Base-by-base conservation (phyloP, 2,329 filamentous ascomycete genomes). In the Colletotrichum tabaci region DNA sequence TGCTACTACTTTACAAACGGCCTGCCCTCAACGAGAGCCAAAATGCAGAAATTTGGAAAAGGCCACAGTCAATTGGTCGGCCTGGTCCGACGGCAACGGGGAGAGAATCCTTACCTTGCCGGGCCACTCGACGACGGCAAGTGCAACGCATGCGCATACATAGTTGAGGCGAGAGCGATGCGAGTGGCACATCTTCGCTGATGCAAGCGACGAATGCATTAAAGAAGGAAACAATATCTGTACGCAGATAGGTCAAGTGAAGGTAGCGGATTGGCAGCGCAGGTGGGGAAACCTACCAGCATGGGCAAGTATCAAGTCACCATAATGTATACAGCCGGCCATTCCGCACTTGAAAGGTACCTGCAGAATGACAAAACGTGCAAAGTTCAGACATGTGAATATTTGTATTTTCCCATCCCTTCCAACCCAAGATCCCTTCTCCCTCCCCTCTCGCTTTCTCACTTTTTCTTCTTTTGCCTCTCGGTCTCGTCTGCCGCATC, bases 311-410 rank as follows among this genome's bases (percentile, higher is more conserved):
- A 46, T 30, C 49, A 61, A 46, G 58, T 61, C 58, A 21, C 46
- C 46, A 49, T 23, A 50, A n/a, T 55, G 52, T 55, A 21, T n/a
- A 35, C 16, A 40, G 12, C 26, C 23, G 46, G 46, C 26, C 40
- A 30, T 61, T 21, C 30, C n/a, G 30, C 13, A 49, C 18, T 16
- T 30, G 10, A 15, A 8, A 49, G 23, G 57, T 61, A 61, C 57
- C 23, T 49, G 12, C 15, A 9, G 16, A 49, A 40, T 9, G 8
- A 26, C 26, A 61, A 50, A 53, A 50, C 40, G 18, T 52, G 49
- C 47, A 61, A 57, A 21, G 40, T 57, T 23, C 3, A 58, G 65
- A 63, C 68, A 71, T 71, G 68, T 71, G 68, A 71, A 68, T 67
- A 61, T 71, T 68, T 52, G 8, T 55, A 30, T 18, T 35, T 55